phyloP scores from a whole-genome alignment of 768 basidiomycete genomes.

The Amanita polypyramis region DNA sequence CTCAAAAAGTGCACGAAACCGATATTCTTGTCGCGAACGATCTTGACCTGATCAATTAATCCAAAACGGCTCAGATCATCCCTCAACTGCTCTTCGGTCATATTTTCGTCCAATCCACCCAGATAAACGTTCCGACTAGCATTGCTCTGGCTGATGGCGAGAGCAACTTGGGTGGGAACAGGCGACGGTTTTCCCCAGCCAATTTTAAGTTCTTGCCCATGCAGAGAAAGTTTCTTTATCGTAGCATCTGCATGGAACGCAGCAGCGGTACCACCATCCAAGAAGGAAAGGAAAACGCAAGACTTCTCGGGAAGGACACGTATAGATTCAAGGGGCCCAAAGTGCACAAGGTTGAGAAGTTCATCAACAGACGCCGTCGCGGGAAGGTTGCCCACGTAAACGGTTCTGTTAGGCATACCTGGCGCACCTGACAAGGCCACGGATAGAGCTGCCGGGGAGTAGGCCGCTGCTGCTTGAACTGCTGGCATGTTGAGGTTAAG shows the following conservation, averaged over 20 bases:
- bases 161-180: conserved; percentile 76
- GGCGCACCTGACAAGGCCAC: conserved; percentile 59
- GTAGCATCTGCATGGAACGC: conserved; percentile 97
- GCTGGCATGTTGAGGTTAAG: conserved; percentile 59
- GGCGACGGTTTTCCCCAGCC: conserved; percentile 96
- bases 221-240: conserved; percentile 86
- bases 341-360: conserved; percentile 94
- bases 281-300: conserved; percentile 97
- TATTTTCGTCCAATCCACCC: conserved; percentile 81
- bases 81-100: conserved; percentile 85
- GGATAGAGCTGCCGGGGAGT: conserved; percentile 70
- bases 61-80: conserved; percentile 92
- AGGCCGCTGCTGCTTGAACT: conserved; percentile 48
- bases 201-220: conserved; percentile 95
- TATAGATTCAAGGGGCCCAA: conserved; percentile 91
- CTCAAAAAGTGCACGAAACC: conserved; percentile 98
- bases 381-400: conserved; percentile 95
- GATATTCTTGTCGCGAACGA: conserved; percentile 98
- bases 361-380: conserved; percentile 95
- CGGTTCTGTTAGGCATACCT: conserved; percentile 72
- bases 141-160: conserved; percentile 85
- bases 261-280: conserved; percentile 85
- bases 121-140: conserved; percentile 96
- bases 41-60: conserved; percentile 98
- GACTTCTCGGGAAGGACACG: conserved; percentile 94